Conservation (phyloP, 2,329 filamentous ascomycete species). For the Cladosporium sphaerospermum region DNA sequence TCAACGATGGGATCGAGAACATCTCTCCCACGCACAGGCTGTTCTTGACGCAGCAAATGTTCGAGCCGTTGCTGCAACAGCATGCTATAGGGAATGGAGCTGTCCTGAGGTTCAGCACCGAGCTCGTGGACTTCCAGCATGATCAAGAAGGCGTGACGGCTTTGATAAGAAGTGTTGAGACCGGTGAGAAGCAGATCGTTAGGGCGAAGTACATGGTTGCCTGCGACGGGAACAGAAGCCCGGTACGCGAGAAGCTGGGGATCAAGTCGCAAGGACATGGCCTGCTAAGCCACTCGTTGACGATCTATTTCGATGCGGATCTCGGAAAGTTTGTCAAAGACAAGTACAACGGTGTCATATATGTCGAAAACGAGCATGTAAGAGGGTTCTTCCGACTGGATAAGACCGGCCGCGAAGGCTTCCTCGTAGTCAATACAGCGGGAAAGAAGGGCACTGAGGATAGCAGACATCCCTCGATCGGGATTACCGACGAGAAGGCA, state of each 20-base stretch:
- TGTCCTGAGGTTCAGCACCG: slow-evolving; percentile 14
- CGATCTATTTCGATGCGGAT: slow-evolving; percentile 23
- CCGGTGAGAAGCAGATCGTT: slow-evolving; percentile 26
- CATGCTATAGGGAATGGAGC: slow-evolving; percentile 17
- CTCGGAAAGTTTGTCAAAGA: slow-evolving; percentile 16
- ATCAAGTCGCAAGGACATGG: slow-evolving; percentile 29
- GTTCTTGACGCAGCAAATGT: slow-evolving; percentile 22
- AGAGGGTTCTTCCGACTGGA: slow-evolving; percentile 21
- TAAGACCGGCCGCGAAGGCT: slow-evolving; percentile 18
- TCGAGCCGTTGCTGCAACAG: slow-evolving; percentile 20
- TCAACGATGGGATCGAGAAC: slow-evolving; percentile 19
- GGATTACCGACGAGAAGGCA: slow-evolving; percentile 16
- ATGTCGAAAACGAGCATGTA: slow-evolving; percentile 18
- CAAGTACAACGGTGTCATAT: slow-evolving; percentile 22
- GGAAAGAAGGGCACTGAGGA: slow-evolving; percentile 17
- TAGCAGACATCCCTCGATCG: slow-evolving; percentile 15
- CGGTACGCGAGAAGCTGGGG: slow-evolving; percentile 25
- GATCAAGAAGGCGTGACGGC: slow-evolving; percentile 15
- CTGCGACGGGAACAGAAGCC: slow-evolving; percentile 30
- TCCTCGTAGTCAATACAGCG: slow-evolving; percentile 20
- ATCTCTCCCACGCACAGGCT: slow-evolving; percentile 16
- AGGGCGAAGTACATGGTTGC: slow-evolving; percentile 31
- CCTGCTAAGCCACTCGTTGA: slow-evolving; percentile 16
- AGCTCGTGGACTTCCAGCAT: slow-evolving; percentile 18
- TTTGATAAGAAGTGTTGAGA: slow-evolving; percentile 22